These are phyloP conservation scores for Simmondsia chinensis DNA, from an alignment of 148 eudicot genomes.

Conservation along the genomic window DNA sequence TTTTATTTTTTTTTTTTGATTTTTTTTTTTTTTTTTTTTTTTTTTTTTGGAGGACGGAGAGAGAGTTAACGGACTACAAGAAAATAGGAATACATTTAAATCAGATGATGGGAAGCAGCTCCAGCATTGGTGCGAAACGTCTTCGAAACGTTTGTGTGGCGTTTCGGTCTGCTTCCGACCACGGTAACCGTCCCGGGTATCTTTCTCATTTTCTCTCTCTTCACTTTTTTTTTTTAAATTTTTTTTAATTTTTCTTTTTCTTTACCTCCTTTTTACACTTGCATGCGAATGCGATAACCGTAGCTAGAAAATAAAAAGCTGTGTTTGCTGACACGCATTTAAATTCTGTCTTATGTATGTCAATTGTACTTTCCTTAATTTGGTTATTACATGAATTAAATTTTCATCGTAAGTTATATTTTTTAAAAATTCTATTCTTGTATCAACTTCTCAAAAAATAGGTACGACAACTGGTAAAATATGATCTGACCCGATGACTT, in stretches of 20 bases:
- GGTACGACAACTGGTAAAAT: too few species aligned
- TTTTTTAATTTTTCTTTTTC: background rate
- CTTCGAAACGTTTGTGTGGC: constrained; percentile 75
- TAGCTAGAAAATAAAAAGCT: too few species aligned
- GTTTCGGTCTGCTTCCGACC: constrained; percentile 80
- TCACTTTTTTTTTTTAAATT: background rate
- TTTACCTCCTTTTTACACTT: constrained; percentile 6
- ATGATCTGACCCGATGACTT: too few species aligned
- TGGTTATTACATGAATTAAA: too few species aligned
- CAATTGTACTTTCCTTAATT: too few species aligned
- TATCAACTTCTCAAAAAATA: too few species aligned
- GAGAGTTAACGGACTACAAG: constrained; percentile 72
- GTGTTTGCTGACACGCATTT: too few species aligned
- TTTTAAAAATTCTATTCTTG: too few species aligned
- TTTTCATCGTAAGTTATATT: too few species aligned
- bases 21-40: background rate
- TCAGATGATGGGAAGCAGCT: constrained; percentile 95
- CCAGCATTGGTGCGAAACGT: constrained; percentile 91
- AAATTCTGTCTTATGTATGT: too few species aligned
- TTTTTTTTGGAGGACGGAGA: constrained; percentile 36
- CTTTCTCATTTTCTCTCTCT: background rate
- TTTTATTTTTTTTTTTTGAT: background rate
- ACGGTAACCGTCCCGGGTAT: constrained; percentile 67
- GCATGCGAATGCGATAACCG: too few species aligned
- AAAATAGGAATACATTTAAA: constrained; percentile 80